These are phyloP conservation scores for Malania oleifera DNA, from an alignment of 164 flowering plant species.

Conservation along the genomic window DNA sequence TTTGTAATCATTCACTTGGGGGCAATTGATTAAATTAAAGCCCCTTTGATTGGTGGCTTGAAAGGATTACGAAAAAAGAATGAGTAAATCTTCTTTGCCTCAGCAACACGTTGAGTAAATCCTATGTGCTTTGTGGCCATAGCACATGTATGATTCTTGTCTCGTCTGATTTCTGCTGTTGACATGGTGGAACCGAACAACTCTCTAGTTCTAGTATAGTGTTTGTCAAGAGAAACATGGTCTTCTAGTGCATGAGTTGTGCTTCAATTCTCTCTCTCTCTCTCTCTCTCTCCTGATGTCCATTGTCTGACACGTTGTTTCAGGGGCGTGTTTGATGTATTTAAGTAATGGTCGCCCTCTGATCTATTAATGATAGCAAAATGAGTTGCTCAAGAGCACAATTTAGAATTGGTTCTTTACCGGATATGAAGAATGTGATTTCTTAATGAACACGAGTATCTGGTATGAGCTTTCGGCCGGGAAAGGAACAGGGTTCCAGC, in stretches of 20 bases:
- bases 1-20: constrained; percentile 25
- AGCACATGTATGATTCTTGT: constrained; percentile 19
- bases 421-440: too few species aligned
- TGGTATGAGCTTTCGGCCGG: too few species aligned
- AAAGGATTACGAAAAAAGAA: constrained; percentile 16
- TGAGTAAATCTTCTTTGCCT: constrained; percentile 11
- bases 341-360: too few species aligned
- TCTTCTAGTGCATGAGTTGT: background rate
- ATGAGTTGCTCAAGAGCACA: too few species aligned
- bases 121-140: constrained; percentile 10
- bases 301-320: too few species aligned
- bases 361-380: too few species aligned
- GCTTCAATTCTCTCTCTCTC: too few species aligned
- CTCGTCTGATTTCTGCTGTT: constrained; percentile 12
- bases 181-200: constrained; percentile 10
- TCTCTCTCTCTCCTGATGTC: too few species aligned
- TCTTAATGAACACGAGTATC: too few species aligned
- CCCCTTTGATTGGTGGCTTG: constrained; percentile 20
- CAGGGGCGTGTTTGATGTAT: too few species aligned
- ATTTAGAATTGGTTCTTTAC: too few species aligned
- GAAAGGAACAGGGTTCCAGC: too few species aligned
- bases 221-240: constrained; percentile 6
- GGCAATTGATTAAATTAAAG: constrained; percentile 11
- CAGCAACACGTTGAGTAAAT: constrained; percentile 16
- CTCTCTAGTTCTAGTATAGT: constrained; percentile 14